Evolutionary conservation across 1,139 yeast genomes (phyloP), one percentile per base, ranked within the genome.

Genomic region (Scheffersomyces insectosa): DNA sequence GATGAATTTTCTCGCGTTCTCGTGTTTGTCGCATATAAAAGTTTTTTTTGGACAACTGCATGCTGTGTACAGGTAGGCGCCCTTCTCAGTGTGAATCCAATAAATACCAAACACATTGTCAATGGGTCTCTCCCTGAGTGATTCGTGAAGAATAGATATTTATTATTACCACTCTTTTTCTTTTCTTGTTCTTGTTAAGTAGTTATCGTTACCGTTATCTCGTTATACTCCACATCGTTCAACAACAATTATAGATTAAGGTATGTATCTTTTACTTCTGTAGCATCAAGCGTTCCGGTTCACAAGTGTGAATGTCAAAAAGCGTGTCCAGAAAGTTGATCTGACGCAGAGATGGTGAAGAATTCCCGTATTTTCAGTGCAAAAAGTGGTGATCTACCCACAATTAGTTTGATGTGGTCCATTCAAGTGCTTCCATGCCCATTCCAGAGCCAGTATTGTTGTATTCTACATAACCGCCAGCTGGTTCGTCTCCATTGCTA

Each of bases 101-200:
- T 31, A 31, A 31, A 31, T 31, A 31, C 34, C 34, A 31, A 14
- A 31, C 34, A 31, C 34, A 31, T 31, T 31, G 34, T 31, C 25
- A 20, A 20, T 20, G 5, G 25, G 25, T 5, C 8, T 5, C 25
- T 20, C 25, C 25, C 25, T 20, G 25, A 20, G 25, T 20, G 25
- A 20, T 20, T 20, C 25, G 25, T 20, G 25, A 20, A 20, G 25
- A 20, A 20, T 20, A 20, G 25, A 20, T 20, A 20, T 20, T 20
- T 20, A 20, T 20, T 8, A 20, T 20, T 20, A 20, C 8, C 25
- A 20, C 23, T 31, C 34, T 31, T 31, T 31, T 31, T 31, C 34
- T 31, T 31, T 20, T 20, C 25, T 20, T 31, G 34, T 31, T 31
- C 34, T 31, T 31, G 23, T 10, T 20, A 14, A 20, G 15, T 31